A percentile compares a stretch with the other conserved stretches of the same genome.
These are phyloP conservation scores for Amylostereum chailletii DNA, from an alignment of 1,284 basidiomycete genomes.

Conservation along the genomic window DNA sequence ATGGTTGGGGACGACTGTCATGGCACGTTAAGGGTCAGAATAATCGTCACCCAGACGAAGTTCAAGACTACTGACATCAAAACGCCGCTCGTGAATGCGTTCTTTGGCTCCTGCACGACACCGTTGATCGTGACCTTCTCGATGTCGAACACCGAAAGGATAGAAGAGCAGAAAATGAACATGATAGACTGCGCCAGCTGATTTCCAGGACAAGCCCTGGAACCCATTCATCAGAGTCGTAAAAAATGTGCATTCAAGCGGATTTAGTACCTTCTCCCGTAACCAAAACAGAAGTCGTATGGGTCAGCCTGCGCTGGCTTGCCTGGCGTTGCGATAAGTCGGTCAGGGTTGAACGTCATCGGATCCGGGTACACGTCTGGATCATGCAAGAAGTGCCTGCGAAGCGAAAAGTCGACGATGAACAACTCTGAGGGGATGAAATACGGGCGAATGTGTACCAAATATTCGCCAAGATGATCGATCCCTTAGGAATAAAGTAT, in stretches of 20 bases:
- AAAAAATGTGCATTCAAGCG: no score
- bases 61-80: slow-evolving; percentile 2
- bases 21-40: not conserved
- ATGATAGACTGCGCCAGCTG: not conserved
- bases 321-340: slow-evolving; percentile 10
- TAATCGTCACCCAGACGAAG: not conserved
- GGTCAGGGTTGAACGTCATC: slow-evolving; percentile 11
- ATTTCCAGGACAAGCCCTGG: not conserved
- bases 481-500: slow-evolving; percentile 18
- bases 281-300: slow-evolving; percentile 14
- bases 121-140: slow-evolving; percentile 3
- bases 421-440: not conserved
- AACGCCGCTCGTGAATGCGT: slow-evolving; percentile 5
- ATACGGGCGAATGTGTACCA: slow-evolving; percentile 8
- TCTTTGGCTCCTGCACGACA: slow-evolving; percentile 2
- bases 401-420: not conserved
- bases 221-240: not conserved
- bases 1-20: slow-evolving; percentile 50
- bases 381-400: slow-evolving; percentile 13
- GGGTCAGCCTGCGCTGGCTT: slow-evolving; percentile 12
- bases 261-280: slow-evolving; percentile 2
- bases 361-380: slow-evolving; percentile 13
- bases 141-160: slow-evolving; percentile 7
- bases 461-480: slow-evolving; percentile 15
- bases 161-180: not conserved